Conservation (phyloP, 352 stramenopile species). For the Pythium aristosporum region DNA sequence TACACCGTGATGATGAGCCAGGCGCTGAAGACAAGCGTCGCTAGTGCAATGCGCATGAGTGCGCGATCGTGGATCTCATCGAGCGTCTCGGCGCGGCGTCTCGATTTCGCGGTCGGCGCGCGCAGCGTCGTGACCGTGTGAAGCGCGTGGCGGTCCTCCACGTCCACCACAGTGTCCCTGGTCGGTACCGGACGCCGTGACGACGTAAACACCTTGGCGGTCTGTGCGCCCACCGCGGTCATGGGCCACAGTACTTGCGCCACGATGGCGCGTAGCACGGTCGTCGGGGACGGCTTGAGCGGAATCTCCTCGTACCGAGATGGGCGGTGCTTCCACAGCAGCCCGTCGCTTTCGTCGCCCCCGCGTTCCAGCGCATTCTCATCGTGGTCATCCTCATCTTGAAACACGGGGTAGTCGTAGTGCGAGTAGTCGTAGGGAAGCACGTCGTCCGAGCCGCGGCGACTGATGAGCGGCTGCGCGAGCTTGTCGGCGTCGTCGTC, state of each 20-base stretch:
- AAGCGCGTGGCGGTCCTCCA: slow-evolving; percentile 21
- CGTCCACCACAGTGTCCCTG: background rate
- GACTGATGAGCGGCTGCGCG: slow-evolving; percentile 40
- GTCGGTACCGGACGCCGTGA: background rate
- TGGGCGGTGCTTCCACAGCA: slow-evolving; percentile 7
- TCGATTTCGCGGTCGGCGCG: slow-evolving; percentile 15
- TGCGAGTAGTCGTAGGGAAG: background rate
- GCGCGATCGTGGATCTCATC: slow-evolving; percentile 41
- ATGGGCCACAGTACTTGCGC: slow-evolving; percentile 28
- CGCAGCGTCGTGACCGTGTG: slow-evolving; percentile 23
- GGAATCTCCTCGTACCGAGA: slow-evolving; percentile 15
- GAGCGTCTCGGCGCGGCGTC: slow-evolving; percentile 33
- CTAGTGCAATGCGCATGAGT: slow-evolving; percentile 34
- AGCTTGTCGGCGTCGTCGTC: slow-evolving; percentile 38
- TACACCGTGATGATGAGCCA: slow-evolving; percentile 42
- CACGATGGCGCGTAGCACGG: slow-evolving; percentile 20
- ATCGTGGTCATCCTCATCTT: slow-evolving; percentile 10
- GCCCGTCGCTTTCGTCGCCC: background rate
- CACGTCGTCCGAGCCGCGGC: slow-evolving; percentile 13
- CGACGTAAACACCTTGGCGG: slow-evolving; percentile 24
- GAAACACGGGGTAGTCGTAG: slow-evolving; percentile 1
- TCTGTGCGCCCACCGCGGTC: slow-evolving; percentile 24
- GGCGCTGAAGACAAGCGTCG: slow-evolving; percentile 31
- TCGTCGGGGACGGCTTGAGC: slow-evolving; percentile 13
- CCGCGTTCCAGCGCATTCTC: background rate